Conservation (phyloP, 148 eudicot species). For the Arbutus unedo region DNA sequence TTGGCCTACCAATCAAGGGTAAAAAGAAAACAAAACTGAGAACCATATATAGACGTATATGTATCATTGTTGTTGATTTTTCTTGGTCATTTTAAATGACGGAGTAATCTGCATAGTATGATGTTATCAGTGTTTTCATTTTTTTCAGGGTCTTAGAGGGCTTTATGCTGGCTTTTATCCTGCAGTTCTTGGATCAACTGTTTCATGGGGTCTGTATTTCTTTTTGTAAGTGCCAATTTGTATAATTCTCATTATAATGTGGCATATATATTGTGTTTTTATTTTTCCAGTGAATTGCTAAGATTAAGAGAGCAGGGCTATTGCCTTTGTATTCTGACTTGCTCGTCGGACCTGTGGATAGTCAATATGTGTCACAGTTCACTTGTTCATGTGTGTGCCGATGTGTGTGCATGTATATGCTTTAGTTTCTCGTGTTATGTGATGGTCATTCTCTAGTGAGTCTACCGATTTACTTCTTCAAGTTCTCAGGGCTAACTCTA, state of each 20-base stretch:
- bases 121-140: background rate
- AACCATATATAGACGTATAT: too few species aligned
- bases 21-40: too few species aligned
- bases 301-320: background rate
- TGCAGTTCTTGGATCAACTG: conserved; percentile 88
- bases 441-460: background rate
- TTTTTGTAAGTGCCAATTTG: conserved; percentile 68
- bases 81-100: background rate
- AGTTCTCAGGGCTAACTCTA: background rate
- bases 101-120: background rate
- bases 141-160: conserved; percentile 78
- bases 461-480: background rate
- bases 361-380: background rate
- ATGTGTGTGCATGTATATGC: too few species aligned
- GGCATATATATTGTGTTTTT: background rate
- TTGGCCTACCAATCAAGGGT: too few species aligned
- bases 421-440: background rate
- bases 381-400: background rate
- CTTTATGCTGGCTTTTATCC: conserved; percentile 94
- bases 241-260: background rate
- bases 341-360: background rate
- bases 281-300: background rate
- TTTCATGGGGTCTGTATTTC: conserved; percentile 96
- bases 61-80: background rate
- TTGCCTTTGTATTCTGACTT: background rate